A percentile compares a stretch with the other conserved stretches of the same genome.
These are phyloP conservation scores for Sarocladiaceae sp. DNA, from an alignment of 2,329 filamentous ascomycete species.

Conservation along the genomic window DNA sequence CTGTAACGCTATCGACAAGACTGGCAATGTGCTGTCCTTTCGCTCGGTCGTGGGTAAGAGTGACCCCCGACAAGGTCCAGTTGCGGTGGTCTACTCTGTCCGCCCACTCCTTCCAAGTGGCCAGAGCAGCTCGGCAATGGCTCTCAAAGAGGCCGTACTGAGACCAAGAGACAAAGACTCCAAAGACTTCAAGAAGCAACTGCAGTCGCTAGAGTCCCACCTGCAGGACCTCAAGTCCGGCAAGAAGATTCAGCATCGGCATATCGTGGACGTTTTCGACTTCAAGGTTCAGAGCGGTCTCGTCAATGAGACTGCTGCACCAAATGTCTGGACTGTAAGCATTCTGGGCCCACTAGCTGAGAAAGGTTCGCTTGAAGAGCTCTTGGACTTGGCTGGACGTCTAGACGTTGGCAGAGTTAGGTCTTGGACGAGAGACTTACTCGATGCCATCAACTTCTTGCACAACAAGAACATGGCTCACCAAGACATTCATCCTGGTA, in stretches of 20 bases:
- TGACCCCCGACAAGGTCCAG: conserved; percentile 56
- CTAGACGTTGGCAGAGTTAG: conserved; percentile 70
- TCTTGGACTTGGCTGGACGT: conserved; percentile 71
- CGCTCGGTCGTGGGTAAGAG: conserved; percentile 64
- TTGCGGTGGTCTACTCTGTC: conserved; percentile 66
- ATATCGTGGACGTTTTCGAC: conserved; percentile 72
- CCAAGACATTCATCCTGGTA: conserved; percentile 72
- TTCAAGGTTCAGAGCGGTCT: conserved; percentile 65
- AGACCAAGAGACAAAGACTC: conserved; percentile 48
- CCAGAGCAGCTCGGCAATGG: conserved; percentile 55
- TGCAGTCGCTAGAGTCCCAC: conserved; percentile 69
- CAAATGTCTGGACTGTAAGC: conserved; percentile 61
- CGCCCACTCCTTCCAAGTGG: conserved; percentile 56
- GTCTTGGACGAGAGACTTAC: conserved; percentile 84
- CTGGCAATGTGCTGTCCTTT: conserved; percentile 61
- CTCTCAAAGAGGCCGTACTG: conserved; percentile 66
- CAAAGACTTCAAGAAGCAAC: conserved; percentile 63
- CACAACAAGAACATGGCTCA: conserved; percentile 82
- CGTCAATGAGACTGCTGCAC: conserved; percentile 28
- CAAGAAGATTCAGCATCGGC: conserved; percentile 68
- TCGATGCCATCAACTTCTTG: conserved; percentile 82
- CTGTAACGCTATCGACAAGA: conserved; percentile 55
- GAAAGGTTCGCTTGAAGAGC: conserved; percentile 74
- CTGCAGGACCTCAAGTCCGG: conserved; percentile 69
- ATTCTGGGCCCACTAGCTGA: conserved; percentile 72